Conservation (phyloP, 2,329 filamentous ascomycete species). For the Fusarium chlamydosporum region DNA sequence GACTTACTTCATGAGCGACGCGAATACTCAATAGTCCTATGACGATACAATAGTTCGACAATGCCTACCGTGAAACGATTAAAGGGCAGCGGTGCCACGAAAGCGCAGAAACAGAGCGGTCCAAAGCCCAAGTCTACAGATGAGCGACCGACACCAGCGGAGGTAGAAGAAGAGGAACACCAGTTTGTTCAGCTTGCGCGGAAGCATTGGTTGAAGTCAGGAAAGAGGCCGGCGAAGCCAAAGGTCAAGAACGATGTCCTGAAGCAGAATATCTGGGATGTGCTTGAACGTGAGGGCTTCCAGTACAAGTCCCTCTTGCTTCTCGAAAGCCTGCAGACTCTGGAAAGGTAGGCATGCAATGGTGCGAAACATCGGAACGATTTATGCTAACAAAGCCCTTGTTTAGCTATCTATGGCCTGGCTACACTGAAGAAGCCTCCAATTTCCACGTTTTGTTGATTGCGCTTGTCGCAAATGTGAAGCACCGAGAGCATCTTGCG, state of each 20-base stretch:
- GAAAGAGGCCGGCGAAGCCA: constrained; percentile 72
- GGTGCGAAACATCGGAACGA: constrained; percentile 18
- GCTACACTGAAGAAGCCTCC: constrained; percentile 87
- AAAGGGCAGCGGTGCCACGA: constrained; percentile 65
- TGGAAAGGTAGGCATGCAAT: constrained; percentile 75
- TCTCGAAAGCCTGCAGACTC: constrained; percentile 89
- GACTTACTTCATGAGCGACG: constrained; percentile 22
- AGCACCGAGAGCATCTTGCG: constrained; percentile 86
- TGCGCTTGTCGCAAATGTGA: constrained; percentile 87
- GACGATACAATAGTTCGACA: constrained; percentile 45
- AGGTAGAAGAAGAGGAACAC: constrained; percentile 79
- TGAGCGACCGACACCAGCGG: constrained; percentile 69
- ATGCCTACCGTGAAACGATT: constrained; percentile 74
- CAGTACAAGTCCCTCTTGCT: constrained; percentile 81
- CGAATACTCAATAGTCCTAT: constrained; percentile 32
- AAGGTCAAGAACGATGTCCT: constrained; percentile 88
- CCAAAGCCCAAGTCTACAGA: constrained; percentile 59
- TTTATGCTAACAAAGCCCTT: constrained; percentile 44
- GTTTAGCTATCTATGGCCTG: constrained; percentile 90
- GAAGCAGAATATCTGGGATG: constrained; percentile 90
- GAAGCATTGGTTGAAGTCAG: constrained; percentile 83
- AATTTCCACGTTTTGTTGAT: constrained; percentile 93
- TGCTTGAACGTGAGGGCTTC: constrained; percentile 85
- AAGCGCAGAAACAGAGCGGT: constrained; percentile 53
- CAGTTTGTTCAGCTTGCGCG: constrained; percentile 83